Evolutionary conservation across 2,329 filamentous ascomycete species (phyloP).

Genomic region (Cladophialophora carrionii): DNA sequence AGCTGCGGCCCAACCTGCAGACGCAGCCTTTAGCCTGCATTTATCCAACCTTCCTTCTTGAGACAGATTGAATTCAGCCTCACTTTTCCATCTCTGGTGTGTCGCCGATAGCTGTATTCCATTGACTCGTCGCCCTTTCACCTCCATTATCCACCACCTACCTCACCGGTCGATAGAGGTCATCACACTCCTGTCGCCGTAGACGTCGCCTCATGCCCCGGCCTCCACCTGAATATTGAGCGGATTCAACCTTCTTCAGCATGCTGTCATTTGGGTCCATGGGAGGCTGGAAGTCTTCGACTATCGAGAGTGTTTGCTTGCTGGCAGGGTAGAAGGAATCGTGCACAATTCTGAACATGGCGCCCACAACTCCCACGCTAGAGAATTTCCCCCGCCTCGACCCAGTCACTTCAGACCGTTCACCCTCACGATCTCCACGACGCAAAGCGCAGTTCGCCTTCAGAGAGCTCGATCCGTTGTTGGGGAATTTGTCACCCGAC

Average conservation of each 20-base stretch:
- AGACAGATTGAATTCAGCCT: conserved; percentile 4
- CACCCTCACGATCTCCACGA: conserved; percentile 47
- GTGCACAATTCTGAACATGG: conserved; percentile 25
- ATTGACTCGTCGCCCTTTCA: conserved; percentile 2
- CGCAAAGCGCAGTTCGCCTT: conserved; percentile 45
- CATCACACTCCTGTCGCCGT: neutral
- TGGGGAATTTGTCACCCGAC: conserved; percentile 59
- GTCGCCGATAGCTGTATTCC: conserved; percentile 6
- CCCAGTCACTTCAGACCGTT: conserved; percentile 41
- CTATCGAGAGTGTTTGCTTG: conserved; percentile 15
- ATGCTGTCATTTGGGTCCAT: conserved; percentile 23
- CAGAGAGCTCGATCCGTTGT: conserved; percentile 51
- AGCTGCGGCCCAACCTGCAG: conserved; percentile 1
- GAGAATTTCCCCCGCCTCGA: conserved; percentile 34
- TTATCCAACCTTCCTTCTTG: neutral
- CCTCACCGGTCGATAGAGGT: neutral
- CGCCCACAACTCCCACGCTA: conserved; percentile 33
- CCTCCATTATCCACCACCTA: neutral
- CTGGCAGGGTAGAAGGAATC: conserved; percentile 19
- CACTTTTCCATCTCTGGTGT: neutral
- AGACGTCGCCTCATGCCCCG: conserved; percentile 5
- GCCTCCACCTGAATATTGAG: neutral
- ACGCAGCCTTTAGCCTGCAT: neutral
- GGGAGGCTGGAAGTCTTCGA: conserved; percentile 22
- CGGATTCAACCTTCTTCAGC: conserved; percentile 16